phyloP scores from a whole-genome alignment of 163 green algal genomes.

The Scenedesmus sp. region DNA sequence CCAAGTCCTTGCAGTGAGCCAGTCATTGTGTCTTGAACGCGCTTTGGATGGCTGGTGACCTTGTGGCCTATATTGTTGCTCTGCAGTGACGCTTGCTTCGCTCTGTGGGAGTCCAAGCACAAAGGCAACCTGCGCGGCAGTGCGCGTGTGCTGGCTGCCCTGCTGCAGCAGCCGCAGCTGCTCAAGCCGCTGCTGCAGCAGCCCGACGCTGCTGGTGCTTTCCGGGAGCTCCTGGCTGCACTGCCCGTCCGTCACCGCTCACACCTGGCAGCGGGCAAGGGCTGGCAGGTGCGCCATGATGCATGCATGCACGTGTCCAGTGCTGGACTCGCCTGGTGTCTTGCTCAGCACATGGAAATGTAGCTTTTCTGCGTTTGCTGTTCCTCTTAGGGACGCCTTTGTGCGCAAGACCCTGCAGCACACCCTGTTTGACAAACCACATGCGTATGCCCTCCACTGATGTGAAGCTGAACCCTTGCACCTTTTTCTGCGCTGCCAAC shows the following conservation, averaged over 20 bases:
- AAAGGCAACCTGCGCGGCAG: conserved; percentile 64
- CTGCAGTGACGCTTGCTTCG: conserved; percentile 39
- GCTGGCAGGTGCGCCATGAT: conserved; percentile 30
- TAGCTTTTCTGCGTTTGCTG: too few species aligned
- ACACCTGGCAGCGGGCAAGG: conserved; percentile 48
- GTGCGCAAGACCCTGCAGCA: too few species aligned
- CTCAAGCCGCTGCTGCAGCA: conserved; percentile 48
- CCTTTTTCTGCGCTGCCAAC: too few species aligned
- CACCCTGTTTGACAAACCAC: too few species aligned
- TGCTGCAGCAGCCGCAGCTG: conserved; percentile 49
- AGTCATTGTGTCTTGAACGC: neutral
- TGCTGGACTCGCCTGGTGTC: too few species aligned
- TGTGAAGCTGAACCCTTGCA: too few species aligned
- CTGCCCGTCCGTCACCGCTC: conserved; percentile 50
- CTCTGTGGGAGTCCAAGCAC: conserved; percentile 63
- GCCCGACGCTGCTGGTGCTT: neutral
- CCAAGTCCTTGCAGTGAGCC: neutral
- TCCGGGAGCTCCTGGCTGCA: conserved; percentile 44
- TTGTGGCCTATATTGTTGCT: neutral
- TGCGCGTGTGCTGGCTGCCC: conserved; percentile 56
- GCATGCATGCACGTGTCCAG: neutral
- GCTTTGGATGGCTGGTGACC: neutral
- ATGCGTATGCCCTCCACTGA: too few species aligned
- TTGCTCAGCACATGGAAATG: too few species aligned
- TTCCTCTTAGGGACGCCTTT: too few species aligned